Evolutionary conservation across 768 basidiomycete genomes (phyloP).

Genomic region (Fomitopsis serialis): DNA sequence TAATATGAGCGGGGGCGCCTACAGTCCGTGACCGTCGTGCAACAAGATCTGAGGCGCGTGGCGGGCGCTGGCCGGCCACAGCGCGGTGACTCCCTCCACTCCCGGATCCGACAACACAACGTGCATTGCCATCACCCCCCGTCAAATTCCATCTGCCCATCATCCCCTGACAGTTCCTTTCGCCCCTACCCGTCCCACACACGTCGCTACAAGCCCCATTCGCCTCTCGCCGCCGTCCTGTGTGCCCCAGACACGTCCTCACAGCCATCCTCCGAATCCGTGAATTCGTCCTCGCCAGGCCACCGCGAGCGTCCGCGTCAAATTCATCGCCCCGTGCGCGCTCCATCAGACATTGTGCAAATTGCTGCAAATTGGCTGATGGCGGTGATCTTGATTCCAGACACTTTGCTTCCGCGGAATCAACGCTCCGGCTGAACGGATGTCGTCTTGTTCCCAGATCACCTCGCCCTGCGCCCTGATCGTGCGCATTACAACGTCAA

Average conservation of each 20-base stretch:
- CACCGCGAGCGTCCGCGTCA: neutral
- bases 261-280: neutral
- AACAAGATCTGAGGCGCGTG: neutral
- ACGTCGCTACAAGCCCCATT: neutral
- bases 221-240: neutral
- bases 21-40: neutral
- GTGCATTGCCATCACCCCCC: neutral
- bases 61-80: neutral
- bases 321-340: neutral
- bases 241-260: neutral
- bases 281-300: neutral
- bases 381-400: constrained; percentile 1
- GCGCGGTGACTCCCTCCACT: neutral
- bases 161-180: neutral
- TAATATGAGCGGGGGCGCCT: neutral
- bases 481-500: neutral
- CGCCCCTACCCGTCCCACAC: neutral
- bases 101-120: constrained; percentile 4
- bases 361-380: constrained; percentile 1
- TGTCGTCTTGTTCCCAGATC: constrained; percentile 1
- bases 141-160: neutral
- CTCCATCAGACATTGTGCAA: neutral
- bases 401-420: constrained; percentile 1
- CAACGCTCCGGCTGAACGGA: neutral
- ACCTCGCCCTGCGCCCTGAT: neutral